Percentiles rank a stretch among this genome's conserved stretches.
These are phyloP conservation scores for Colletotrichum sp. DNA, from an alignment of 2,329 filamentous ascomycete species.

Conservation along the genomic window DNA sequence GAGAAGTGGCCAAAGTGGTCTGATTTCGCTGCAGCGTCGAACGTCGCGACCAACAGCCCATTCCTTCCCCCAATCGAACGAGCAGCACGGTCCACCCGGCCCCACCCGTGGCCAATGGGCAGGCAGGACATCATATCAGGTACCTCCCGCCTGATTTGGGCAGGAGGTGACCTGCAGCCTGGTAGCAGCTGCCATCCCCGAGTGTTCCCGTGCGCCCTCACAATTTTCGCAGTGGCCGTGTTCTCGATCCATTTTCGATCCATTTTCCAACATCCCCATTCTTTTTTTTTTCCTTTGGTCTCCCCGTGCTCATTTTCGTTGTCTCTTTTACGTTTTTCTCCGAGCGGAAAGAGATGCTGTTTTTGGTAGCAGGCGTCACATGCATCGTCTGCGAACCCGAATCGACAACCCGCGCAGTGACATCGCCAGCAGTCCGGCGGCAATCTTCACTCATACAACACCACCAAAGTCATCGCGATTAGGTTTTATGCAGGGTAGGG, in stretches of 20 bases:
- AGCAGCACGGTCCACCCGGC: background rate
- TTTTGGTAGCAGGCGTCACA: background rate
- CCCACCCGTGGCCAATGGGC: background rate
- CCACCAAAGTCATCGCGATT: background rate
- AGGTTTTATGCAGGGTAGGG: too few relatives aligned
- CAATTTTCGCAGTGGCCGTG: conserved; percentile 8
- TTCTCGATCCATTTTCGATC: conserved; percentile 6
- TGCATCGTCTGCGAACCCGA: background rate
- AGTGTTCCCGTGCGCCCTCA: conserved; percentile 5
- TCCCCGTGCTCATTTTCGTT: background rate
- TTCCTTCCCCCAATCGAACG: conserved; percentile 8
- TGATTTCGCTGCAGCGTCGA: conserved; percentile 16
- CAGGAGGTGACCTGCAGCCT: background rate
- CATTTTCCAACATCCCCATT: conserved; percentile 1
- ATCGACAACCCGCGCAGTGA: background rate
- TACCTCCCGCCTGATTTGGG: background rate
- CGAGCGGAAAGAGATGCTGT: background rate
- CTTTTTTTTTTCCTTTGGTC: background rate
- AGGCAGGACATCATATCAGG: background rate
- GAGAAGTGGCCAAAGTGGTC: conserved; percentile 7
- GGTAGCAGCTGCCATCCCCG: background rate
- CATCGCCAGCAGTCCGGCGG: background rate
- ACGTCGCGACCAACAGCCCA: conserved; percentile 9
- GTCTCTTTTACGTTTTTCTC: background rate
- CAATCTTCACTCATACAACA: background rate